Conservation (phyloP, 768 basidiomycete species). For the Mycena amicta region DNA sequence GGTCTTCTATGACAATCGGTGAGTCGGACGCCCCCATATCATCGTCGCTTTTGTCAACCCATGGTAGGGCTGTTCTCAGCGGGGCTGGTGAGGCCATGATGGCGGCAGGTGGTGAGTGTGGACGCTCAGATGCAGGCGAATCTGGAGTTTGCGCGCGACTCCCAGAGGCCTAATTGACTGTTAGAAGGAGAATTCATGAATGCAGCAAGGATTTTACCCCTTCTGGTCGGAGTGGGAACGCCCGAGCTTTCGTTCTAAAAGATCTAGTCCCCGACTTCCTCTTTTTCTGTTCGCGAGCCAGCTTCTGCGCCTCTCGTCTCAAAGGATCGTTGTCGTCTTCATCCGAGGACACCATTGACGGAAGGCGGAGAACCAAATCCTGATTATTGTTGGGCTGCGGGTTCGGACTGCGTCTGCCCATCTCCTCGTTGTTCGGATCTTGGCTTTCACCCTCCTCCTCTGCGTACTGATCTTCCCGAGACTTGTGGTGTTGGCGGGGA, state of each 20-base stretch:
- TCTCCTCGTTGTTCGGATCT: slow-evolving; percentile 26
- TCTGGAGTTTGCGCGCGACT: background rate
- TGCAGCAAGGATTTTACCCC: too few relatives aligned
- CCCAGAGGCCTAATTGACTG: background rate
- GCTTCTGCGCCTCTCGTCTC: slow-evolving; percentile 3
- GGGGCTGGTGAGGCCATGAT: background rate
- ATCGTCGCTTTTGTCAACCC: background rate
- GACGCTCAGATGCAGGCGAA: background rate
- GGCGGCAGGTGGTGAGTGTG: background rate
- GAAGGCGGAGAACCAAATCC: too few relatives aligned
- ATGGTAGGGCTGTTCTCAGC: background rate
- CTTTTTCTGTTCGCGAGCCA: background rate
- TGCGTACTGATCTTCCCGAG: slow-evolving; percentile 32
- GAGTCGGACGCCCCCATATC: background rate
- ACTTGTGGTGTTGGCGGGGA: slow-evolving; percentile 30
- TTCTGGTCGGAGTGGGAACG: slow-evolving; percentile 9
- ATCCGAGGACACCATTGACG: slow-evolving; percentile 3
- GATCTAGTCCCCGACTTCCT: background rate
- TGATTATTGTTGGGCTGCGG: background rate
- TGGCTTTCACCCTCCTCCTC: slow-evolving; percentile 16
- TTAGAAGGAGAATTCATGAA: too few relatives aligned
- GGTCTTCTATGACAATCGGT: slow-evolving; percentile 13
- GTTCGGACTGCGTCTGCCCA: background rate
- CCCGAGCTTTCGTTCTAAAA: slow-evolving; percentile 3
- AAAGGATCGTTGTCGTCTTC: slow-evolving; percentile 9